Evolutionary conservation across 345 rosid species (phyloP).

Genomic region (Tarenaya hassleriana): DNA sequence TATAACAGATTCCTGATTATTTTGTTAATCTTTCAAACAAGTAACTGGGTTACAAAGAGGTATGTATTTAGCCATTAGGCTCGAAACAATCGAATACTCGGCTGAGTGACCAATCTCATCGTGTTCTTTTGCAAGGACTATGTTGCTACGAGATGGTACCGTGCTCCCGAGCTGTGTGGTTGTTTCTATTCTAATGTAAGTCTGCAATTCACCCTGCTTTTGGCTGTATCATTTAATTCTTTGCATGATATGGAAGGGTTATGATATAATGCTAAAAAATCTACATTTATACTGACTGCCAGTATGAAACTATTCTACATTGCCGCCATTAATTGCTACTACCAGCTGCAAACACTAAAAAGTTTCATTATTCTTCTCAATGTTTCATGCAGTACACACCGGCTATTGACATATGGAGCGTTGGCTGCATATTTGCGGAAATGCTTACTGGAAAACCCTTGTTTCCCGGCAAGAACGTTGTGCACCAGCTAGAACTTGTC

Average conservation of each 20-base stretch:
- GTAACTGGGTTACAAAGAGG: conserved; percentile 1
- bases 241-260: no score
- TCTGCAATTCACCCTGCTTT: conserved; percentile 3
- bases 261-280: no score
- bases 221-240: not conserved
- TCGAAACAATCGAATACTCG: conserved; percentile 5
- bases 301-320: no score
- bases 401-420: conserved; percentile 96
- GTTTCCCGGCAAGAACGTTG: conserved; percentile 97
- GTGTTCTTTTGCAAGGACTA: conserved; percentile 67
- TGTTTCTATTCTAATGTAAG: conserved; percentile 85
- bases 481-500: conserved; percentile 77
- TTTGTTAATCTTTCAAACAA: not conserved
- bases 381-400: conserved; percentile 82
- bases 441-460: conserved; percentile 82
- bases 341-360: no score
- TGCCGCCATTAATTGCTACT: no score
- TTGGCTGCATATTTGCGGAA: conserved; percentile 97
- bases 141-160: conserved; percentile 99
- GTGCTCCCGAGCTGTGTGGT: conserved; percentile 99
- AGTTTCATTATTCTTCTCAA: no score
- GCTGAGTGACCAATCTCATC: conserved; percentile 20
- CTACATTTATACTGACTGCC: no score
- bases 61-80: conserved; percentile 5
- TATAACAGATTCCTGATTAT: no score